phyloP scores from a whole-genome alignment of 148 eudicot genomes.

The Nepenthes mirabilis region DNA sequence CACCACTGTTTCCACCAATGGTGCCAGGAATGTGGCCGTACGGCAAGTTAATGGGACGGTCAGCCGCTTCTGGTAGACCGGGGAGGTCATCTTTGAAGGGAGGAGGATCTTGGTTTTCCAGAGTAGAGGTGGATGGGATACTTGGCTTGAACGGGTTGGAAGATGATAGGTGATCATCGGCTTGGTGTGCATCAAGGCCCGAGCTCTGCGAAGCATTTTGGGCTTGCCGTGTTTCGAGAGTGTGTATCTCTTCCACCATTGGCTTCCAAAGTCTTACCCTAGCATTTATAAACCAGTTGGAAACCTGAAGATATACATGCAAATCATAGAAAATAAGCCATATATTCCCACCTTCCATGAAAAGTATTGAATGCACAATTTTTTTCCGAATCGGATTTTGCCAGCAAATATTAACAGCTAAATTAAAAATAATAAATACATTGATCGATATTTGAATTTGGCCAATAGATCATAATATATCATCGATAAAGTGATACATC shows the following conservation, averaged over 20 bases:
- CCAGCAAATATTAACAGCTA: no score
- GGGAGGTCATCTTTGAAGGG: slow-evolving; percentile 8
- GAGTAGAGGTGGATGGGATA: background rate
- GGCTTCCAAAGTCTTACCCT: slow-evolving; percentile 76
- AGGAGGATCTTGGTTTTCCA: background rate
- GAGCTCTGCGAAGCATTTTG: background rate
- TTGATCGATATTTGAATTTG: no score
- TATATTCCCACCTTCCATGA: no score
- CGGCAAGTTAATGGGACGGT: slow-evolving; percentile 2
- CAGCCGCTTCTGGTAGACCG: background rate
- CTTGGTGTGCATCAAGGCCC: background rate
- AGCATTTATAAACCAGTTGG: slow-evolving; percentile 82
- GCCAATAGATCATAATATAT: no score
- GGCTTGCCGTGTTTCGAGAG: slow-evolving; percentile 5
- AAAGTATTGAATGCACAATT: no score
- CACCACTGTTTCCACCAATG: slow-evolving; percentile 1
- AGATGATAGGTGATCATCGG: background rate
- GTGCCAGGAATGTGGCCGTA: background rate
- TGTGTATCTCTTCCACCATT: slow-evolving; percentile 44
- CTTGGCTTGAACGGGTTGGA: background rate
- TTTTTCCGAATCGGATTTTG: no score
- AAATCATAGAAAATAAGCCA: no score
- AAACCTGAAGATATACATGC: slow-evolving; percentile 28
- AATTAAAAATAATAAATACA: no score
- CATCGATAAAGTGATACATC: no score